phyloP scores from a whole-genome alignment of 2,329 filamentous ascomycete genomes.

The Alternaria arborescens region DNA sequence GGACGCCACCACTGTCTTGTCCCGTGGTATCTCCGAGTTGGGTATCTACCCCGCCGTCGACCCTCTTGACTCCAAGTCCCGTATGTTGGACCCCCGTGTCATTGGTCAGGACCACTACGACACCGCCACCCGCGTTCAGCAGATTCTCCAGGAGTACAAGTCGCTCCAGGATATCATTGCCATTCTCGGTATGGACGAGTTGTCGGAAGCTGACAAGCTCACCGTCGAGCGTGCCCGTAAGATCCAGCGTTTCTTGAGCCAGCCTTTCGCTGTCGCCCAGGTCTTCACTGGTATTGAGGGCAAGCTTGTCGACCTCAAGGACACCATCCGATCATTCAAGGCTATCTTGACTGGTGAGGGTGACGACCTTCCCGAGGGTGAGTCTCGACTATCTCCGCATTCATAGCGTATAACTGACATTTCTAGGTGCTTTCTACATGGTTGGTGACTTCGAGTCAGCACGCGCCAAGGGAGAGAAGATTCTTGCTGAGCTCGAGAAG shows the following conservation, averaged over 20 bases:
- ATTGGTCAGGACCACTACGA: constrained; percentile 98
- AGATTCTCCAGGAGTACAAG: constrained; percentile 99
- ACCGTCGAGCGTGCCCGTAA: constrained; percentile 99
- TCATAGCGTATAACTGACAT: constrained; percentile 23
- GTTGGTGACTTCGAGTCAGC: constrained; percentile 95
- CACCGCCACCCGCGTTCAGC: constrained; percentile 92
- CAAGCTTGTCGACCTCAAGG: constrained; percentile 96
- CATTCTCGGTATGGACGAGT: constrained; percentile 99
- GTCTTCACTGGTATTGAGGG: constrained; percentile 96
- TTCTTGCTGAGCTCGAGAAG: constrained; percentile 88
- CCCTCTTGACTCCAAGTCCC: constrained; percentile 98
- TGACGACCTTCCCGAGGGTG: constrained; percentile 93
- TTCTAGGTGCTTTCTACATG: constrained; percentile 84
- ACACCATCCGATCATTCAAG: constrained; percentile 98
- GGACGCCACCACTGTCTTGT: constrained; percentile 99
- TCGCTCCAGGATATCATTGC: constrained; percentile 99
- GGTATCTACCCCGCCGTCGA: constrained; percentile 99
- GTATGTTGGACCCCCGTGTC: constrained; percentile 99
- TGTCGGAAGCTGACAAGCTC: constrained; percentile 99
- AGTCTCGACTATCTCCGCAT: constrained; percentile 39
- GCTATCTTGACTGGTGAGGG: constrained; percentile 93
- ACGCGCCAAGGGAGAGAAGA: constrained; percentile 98
- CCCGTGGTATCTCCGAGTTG: constrained; percentile 99
- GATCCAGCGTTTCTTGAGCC: constrained; percentile 99
- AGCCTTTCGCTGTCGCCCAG: constrained; percentile 93